These are phyloP conservation scores for Trametes cubensis DNA, from an alignment of 768 basidiomycete species.

Conservation along the genomic window DNA sequence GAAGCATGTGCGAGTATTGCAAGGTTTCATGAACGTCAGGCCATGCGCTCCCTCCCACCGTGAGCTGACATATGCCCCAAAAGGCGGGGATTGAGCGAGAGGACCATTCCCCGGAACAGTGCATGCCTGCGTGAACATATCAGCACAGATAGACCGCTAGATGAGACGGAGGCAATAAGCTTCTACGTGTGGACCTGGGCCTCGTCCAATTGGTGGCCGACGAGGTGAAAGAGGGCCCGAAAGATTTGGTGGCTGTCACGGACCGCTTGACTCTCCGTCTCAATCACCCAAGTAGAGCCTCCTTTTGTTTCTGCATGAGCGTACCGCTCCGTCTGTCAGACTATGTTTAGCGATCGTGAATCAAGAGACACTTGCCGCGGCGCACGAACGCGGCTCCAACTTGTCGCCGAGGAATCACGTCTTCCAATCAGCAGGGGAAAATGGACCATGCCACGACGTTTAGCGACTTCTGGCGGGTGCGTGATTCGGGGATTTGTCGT, in stretches of 20 bases:
- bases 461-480: background rate
- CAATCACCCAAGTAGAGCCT: background rate
- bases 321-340: constrained; percentile 1
- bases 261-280: background rate
- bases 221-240: background rate
- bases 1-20: background rate
- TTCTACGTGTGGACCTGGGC: background rate
- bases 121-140: background rate
- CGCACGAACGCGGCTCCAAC: background rate
- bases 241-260: background rate
- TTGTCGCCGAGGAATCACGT: background rate
- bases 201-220: background rate
- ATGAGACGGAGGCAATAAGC: background rate
- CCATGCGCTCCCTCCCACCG: background rate
- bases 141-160: background rate
- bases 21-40: background rate
- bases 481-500: background rate
- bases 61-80: too few species aligned
- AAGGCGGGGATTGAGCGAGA: constrained; percentile 1
- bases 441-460: constrained; percentile 1
- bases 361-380: background rate
- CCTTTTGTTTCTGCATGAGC: background rate
- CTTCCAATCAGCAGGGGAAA: background rate
- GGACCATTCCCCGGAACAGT: background rate
- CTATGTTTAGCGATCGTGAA: constrained; percentile 7